Evolutionary conservation across 495 filamentous ascomycete genomes (phyloP).

Genomic region (Hypoxylon lienhwacheense): DNA sequence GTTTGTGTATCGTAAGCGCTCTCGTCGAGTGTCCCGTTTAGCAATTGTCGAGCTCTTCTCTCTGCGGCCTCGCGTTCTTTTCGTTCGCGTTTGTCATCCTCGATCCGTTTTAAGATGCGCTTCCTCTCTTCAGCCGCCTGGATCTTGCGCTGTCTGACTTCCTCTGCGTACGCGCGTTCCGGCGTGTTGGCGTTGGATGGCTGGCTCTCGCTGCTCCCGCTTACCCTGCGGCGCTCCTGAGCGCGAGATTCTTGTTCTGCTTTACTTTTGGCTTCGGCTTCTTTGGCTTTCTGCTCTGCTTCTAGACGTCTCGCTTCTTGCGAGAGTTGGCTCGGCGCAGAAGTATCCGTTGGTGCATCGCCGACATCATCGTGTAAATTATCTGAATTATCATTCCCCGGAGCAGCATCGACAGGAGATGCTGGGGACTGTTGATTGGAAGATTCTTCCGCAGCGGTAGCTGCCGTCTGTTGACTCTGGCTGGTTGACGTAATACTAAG

Average conservation of each 20-base stretch:
- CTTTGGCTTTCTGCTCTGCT: constrained; percentile 37
- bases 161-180: constrained; percentile 47
- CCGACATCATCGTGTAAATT: constrained; percentile 31
- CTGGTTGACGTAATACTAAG: constrained; percentile 30
- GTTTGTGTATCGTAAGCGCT: background rate
- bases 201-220: constrained; percentile 36
- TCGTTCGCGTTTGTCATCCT: constrained; percentile 68
- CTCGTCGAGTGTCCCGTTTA: constrained; percentile 3
- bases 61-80: constrained; percentile 53
- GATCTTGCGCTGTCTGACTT: constrained; percentile 53
- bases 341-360: background rate
- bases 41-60: constrained; percentile 42
- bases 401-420: constrained; percentile 16
- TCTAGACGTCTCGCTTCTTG: constrained; percentile 37
- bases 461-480: constrained; percentile 11
- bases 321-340: constrained; percentile 10
- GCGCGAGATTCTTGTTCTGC: constrained; percentile 42
- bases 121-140: constrained; percentile 62
- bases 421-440: constrained; percentile 9
- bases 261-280: constrained; percentile 39
- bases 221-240: constrained; percentile 37
- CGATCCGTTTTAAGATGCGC: constrained; percentile 62
- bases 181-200: constrained; percentile 13
- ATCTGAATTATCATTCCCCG: constrained; percentile 9
- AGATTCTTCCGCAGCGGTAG: constrained; percentile 12